Base-by-base conservation (phyloP, 2,329 filamentous ascomycete genomes). In the Ophiostoma quercus region DNA sequence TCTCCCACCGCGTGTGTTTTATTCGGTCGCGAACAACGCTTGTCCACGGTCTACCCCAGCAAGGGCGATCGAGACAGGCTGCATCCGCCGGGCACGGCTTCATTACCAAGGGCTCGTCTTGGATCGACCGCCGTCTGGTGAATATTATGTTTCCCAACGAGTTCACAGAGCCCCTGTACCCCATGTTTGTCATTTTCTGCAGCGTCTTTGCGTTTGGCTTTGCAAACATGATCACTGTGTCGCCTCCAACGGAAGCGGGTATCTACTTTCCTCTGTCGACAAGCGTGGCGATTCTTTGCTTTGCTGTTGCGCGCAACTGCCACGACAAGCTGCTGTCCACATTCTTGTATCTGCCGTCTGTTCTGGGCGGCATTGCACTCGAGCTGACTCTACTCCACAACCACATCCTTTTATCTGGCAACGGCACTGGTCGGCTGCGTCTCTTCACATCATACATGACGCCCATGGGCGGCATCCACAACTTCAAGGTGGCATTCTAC, bases 301-400 rank as follows among this genome's bases (percentile, higher is more conserved):
- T 84, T 71, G 75, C 85, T 29, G 76, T 82, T 4, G 75, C 89
- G 2, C 82, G 87, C 41, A 88, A 87, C 73, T 78, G 78, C 4
- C 78, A 80, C 68, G 73, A 74, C 0, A 66, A 73, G 0, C 76
- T 84, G 11, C 78, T 83, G 7, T 80, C 79, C 8, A 77, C 79
- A 60, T 79, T 84, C 74, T 82, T 83, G 16, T 74, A 73, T 1
- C 72, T 81, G 1, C 86, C 86, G 37, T 82, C 84, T 0, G 85
- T 81, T 78, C 76, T 90, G 2, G 87, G 88, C 1, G 79, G 79
- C 6, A 83, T 82, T 71, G 85, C 85, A 0, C 81, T 88, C 1
- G 87, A 89, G 76, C 83, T 85, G 0, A 88, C 85, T 72, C 80
- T 87, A 6, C 78, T 90, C 51, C 85, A 88, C 73, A 84, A 84